These are phyloP conservation scores for Rutidosis leptorrhynchoides DNA, from an alignment of 129 eudicot species.

Conservation along the genomic window DNA sequence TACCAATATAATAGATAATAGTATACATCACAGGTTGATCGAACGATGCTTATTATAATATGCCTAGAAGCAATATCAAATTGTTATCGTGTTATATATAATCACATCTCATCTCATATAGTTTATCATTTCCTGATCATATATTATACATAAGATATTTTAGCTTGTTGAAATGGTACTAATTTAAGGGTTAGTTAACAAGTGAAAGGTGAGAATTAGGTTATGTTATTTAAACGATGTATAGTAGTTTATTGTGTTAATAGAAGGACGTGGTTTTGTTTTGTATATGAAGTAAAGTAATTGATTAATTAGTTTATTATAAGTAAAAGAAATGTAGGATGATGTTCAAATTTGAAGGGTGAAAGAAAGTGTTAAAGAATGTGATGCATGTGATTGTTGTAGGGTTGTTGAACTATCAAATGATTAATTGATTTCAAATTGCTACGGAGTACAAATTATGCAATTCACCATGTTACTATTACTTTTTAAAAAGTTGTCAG, in stretches of 20 bases:
- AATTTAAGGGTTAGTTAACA: background rate
- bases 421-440: conserved; percentile 48
- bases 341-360: conserved; percentile 31
- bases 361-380: conserved; percentile 34
- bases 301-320: conserved; percentile 1
- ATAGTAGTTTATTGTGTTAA: background rate
- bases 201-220: conserved; percentile 6
- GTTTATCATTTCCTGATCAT: background rate
- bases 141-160: background rate
- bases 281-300: background rate
- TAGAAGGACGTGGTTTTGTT: background rate
- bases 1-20: background rate
- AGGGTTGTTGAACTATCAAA: conserved; percentile 63
- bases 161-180: background rate
- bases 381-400: conserved; percentile 74
- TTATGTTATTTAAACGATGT: background rate
- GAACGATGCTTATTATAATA: too few species aligned
- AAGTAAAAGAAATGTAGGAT: conserved; percentile 26
- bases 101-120: background rate
- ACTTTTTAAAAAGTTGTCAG: conserved; percentile 27
- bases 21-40: background rate
- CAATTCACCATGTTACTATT: conserved; percentile 30
- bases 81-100: background rate
- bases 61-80: background rate
- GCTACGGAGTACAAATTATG: conserved; percentile 20